Percentiles rank a stretch among this genome's conserved stretches.
Conservation (phyloP, 2,329 filamentous ascomycete genomes). For the Pseudocercospora eumusae region DNA sequence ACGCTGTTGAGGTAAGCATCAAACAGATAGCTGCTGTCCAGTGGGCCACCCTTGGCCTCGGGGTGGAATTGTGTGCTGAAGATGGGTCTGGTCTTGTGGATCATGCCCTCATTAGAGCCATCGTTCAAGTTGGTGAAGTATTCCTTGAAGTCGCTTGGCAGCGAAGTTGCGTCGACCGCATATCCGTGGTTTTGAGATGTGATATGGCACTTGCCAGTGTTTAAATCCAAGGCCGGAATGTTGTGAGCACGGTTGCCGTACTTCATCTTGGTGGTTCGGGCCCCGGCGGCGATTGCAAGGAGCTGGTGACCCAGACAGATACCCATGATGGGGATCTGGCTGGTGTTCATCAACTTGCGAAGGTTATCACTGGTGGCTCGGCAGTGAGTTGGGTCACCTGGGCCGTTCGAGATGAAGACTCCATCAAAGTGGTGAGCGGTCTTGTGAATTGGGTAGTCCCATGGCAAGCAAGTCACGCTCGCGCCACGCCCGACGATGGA, state of each 20-base stretch:
- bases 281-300: constrained; percentile 83
- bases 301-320: constrained; percentile 98
- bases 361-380: constrained; percentile 93
- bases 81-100: constrained; percentile 93
- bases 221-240: constrained; percentile 91
- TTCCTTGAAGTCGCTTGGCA: constrained; percentile 88
- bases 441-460: constrained; percentile 97
- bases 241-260: constrained; percentile 99
- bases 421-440: constrained; percentile 96
- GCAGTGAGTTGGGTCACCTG: constrained; percentile 96
- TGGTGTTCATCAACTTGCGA: constrained; percentile 83
- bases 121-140: constrained; percentile 99
- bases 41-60: constrained; percentile 93
- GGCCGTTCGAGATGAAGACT: constrained; percentile 98
- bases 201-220: constrained; percentile 96
- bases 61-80: constrained; percentile 99
- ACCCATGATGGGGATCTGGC: constrained; percentile 90
- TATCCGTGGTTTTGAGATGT: constrained; percentile 99
- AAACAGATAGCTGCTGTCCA: constrained; percentile 94
- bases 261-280: constrained; percentile 93
- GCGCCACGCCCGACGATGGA: constrained; percentile 89
- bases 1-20: constrained; percentile 95
- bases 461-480: constrained; percentile 91
- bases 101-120: constrained; percentile 94
- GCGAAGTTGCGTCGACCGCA: constrained; percentile 80